Conservation (phyloP, 2,329 filamentous ascomycete genomes). For the Hypoxylon sp. region DNA sequence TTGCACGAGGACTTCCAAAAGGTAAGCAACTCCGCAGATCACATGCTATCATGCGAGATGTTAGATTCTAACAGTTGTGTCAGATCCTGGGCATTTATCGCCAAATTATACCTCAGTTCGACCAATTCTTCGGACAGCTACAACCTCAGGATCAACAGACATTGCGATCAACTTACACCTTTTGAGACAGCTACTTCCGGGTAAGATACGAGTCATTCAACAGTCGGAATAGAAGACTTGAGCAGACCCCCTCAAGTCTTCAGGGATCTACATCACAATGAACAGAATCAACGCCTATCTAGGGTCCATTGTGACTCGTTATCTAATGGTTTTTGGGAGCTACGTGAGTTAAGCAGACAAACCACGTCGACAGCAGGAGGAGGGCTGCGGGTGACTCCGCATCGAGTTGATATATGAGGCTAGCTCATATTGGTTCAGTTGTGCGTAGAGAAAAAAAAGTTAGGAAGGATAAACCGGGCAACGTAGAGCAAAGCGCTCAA, state of each 20-base stretch:
- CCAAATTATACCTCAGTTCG: conserved; percentile 67
- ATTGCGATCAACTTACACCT: conserved; percentile 58
- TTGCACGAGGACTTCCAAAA: conserved; percentile 78
- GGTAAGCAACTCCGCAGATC: conserved; percentile 65
- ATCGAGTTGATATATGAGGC: conserved; percentile 14
- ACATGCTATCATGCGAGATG: too few relatives aligned
- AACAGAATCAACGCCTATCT: conserved; percentile 9
- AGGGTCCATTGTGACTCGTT: conserved; percentile 7
- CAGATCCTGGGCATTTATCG: conserved; percentile 65
- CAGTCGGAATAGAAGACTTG: conserved; percentile 2
- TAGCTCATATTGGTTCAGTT: conserved; percentile 15
- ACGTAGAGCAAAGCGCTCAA: conserved; percentile 14
- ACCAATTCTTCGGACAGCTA: conserved; percentile 62
- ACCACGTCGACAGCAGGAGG: conserved; percentile 12
- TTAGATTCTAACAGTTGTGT: too few relatives aligned
- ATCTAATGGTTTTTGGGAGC: conserved; percentile 10
- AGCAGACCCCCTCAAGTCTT: conserved; percentile 5
- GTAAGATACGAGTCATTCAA: conserved; percentile 3
- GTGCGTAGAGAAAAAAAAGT: conserved; percentile 12
- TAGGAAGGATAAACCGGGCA: conserved; percentile 14
- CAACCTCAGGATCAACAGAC: conserved; percentile 59
- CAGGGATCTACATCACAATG: background rate
- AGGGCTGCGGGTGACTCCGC: conserved; percentile 9
- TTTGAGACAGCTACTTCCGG: conserved; percentile 43
- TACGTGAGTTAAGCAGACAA: conserved; percentile 8